Percentiles rank a stretch among this genome's conserved stretches.
Conservation (phyloP, 2,329 filamentous ascomycete species). For the Hypocrella siamensis region DNA sequence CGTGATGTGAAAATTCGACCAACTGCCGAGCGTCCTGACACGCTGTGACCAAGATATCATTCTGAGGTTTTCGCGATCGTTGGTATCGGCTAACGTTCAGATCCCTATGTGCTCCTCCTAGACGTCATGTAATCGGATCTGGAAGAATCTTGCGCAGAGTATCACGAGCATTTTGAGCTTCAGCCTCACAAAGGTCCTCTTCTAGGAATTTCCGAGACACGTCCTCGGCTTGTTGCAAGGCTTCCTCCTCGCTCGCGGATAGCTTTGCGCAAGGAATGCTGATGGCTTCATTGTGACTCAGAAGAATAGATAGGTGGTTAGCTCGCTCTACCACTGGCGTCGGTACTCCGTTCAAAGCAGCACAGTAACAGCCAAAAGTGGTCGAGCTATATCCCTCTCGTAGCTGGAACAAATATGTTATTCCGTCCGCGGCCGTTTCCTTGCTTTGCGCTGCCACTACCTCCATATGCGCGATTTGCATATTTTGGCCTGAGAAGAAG, state of each 20-base stretch:
- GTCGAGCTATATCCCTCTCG: constrained; percentile 51
- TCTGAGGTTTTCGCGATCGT: too few relatives aligned
- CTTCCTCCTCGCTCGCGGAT: constrained; percentile 43
- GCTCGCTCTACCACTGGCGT: constrained; percentile 57
- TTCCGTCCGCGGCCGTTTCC: constrained; percentile 38
- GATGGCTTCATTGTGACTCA: constrained; percentile 61
- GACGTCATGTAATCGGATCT: too few relatives aligned
- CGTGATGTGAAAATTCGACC: too few relatives aligned
- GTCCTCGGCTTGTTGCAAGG: constrained; percentile 50
- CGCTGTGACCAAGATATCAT: too few relatives aligned
- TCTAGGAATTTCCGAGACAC: constrained; percentile 42
- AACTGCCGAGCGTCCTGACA: too few relatives aligned
- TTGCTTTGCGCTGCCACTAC: constrained; percentile 40
- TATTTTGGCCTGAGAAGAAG: constrained; percentile 29
- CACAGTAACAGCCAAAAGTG: constrained; percentile 78
- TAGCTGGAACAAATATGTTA: constrained; percentile 63
- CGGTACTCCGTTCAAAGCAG: constrained; percentile 73
- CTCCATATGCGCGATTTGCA: constrained; percentile 58
- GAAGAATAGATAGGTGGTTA: constrained; percentile 52
- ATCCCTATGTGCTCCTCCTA: too few relatives aligned
- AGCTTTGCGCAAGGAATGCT: constrained; percentile 55
- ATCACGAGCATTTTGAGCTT: neutral
- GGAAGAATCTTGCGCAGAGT: neutral
- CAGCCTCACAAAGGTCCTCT: constrained; percentile 6
- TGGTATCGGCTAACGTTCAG: too few relatives aligned